Conservation (phyloP, 768 basidiomycete genomes). For the Dentipellis fragilis region DNA sequence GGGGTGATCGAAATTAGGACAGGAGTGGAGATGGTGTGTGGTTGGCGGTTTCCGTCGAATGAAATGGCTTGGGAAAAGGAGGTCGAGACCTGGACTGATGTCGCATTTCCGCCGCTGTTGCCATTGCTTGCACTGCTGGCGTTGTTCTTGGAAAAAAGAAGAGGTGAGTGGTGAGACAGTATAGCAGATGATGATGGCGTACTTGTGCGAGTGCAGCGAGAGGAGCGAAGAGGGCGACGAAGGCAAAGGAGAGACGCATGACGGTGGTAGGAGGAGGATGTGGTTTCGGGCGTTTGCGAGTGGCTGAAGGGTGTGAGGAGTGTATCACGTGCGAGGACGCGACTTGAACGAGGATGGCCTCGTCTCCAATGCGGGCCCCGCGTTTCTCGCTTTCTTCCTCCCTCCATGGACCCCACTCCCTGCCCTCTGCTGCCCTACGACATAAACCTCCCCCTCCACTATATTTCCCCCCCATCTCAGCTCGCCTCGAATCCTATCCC, state of each 20-base stretch:
- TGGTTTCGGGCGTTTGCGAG: neutral
- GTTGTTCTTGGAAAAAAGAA: constrained; percentile 2
- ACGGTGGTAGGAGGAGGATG: neutral
- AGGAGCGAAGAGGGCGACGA: neutral
- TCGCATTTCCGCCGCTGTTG: constrained; percentile 1
- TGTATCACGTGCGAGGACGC: neutral
- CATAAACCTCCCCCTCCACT: constrained; percentile 41
- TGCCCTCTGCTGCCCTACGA: constrained; percentile 27
- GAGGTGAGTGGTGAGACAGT: neutral
- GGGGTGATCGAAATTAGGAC: constrained; percentile 37
- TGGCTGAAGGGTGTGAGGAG: neutral
- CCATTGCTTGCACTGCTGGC: constrained; percentile 1
- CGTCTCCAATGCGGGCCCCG: too few relatives aligned
- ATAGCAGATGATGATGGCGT: neutral
- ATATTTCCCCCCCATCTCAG: constrained; percentile 43
- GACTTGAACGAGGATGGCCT: constrained; percentile 12
- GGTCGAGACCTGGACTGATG: constrained; percentile 9
- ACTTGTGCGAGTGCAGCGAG: neutral
- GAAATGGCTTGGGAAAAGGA: constrained; percentile 24
- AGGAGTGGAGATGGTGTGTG: constrained; percentile 30
- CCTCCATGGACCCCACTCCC: constrained; percentile 5
- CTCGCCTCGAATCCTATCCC: constrained; percentile 40
- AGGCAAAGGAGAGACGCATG: neutral
- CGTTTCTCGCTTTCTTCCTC: too few relatives aligned
- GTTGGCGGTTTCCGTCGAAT: constrained; percentile 30